Percentiles rank a stretch among this genome's conserved stretches.
Evolutionary conservation across 2,329 filamentous ascomycete species (phyloP).

Genomic region (Plenodomus lindquistii): DNA sequence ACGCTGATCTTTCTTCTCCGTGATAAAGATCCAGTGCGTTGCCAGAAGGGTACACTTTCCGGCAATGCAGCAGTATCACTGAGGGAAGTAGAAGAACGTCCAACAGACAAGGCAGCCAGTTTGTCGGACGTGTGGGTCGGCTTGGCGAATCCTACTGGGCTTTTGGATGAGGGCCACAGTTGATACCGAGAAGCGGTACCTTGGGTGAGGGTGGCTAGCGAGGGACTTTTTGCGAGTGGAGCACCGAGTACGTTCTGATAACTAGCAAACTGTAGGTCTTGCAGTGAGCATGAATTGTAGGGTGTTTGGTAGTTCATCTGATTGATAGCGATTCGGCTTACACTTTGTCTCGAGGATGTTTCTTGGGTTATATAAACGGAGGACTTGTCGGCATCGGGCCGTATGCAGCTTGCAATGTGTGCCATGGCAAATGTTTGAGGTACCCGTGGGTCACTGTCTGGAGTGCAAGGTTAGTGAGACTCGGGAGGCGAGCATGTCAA

Average conservation of each 20-base stretch:
- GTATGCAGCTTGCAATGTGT: slow-evolving; percentile 51
- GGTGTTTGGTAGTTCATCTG: slow-evolving; percentile 39
- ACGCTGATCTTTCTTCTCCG: slow-evolving; percentile 48
- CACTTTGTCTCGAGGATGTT: slow-evolving; percentile 36
- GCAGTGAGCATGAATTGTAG: slow-evolving; percentile 42
- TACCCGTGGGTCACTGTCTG: slow-evolving; percentile 40
- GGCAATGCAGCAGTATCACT: slow-evolving; percentile 44
- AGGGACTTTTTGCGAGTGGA: slow-evolving; percentile 33
- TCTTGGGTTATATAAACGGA: slow-evolving; percentile 46
- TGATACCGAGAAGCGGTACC: slow-evolving; percentile 37
- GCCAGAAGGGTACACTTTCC: slow-evolving; percentile 40
- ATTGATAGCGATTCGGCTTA: slow-evolving; percentile 29
- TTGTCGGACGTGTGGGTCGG: slow-evolving; percentile 34
- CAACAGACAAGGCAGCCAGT: slow-evolving; percentile 41
- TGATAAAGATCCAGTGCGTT: slow-evolving; percentile 43
- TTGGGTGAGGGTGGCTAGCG: slow-evolving; percentile 30
- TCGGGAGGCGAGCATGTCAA: slow-evolving; percentile 46
- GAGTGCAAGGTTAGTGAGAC: slow-evolving; percentile 47
- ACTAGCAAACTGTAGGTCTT: slow-evolving; percentile 34
- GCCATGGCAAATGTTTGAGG: slow-evolving; percentile 46
- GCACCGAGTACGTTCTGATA: slow-evolving; percentile 23
- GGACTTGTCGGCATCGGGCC: slow-evolving; percentile 35
- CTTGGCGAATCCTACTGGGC: slow-evolving; percentile 27
- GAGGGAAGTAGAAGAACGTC: slow-evolving; percentile 45
- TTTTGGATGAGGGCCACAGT: slow-evolving; percentile 42